These are phyloP conservation scores for Cryptococcus sp. DNA, from an alignment of 1,284 basidiomycete species.

Conservation along the genomic window DNA sequence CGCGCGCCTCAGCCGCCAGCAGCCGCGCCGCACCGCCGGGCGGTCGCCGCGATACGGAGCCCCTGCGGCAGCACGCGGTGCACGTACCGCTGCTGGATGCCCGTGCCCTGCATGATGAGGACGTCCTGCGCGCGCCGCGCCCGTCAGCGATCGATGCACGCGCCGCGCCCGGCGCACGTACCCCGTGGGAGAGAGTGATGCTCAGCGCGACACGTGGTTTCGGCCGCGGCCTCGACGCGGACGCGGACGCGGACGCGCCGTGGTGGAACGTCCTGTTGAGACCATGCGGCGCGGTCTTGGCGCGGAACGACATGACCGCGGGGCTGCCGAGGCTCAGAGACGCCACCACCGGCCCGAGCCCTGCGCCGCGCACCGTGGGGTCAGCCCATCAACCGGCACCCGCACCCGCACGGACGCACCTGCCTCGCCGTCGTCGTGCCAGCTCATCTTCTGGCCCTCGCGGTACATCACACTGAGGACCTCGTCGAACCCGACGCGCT, in stretches of 20 bases:
- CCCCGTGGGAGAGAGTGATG: conserved; percentile 32
- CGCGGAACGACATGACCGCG: conserved; percentile 41
- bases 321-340: conserved; percentile 35
- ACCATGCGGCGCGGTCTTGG: conserved; percentile 14
- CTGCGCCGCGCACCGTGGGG: conserved; percentile 8
- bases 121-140: no score
- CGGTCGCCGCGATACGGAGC: conserved; percentile 38
- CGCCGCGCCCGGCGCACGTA: no score
- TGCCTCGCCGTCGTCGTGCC: conserved; percentile 46
- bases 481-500: conserved; percentile 38
- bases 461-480: conserved; percentile 43
- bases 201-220: conserved; percentile 15
- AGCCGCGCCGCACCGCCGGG: conserved; percentile 35
- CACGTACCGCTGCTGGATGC: conserved; percentile 36
- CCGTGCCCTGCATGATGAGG: conserved; percentile 39
- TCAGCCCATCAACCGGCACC: neutral
- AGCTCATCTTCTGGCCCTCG: conserved; percentile 48
- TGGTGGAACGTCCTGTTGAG: conserved; percentile 9
- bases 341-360: conserved; percentile 42
- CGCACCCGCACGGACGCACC: conserved; percentile 25
- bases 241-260: neutral
- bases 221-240: neutral
- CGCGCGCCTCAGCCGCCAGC: neutral
- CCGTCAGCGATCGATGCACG: no score
- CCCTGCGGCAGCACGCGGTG: conserved; percentile 38